phyloP scores from a whole-genome alignment of 148 eudicot genomes.

The Talinum fruticosum region DNA sequence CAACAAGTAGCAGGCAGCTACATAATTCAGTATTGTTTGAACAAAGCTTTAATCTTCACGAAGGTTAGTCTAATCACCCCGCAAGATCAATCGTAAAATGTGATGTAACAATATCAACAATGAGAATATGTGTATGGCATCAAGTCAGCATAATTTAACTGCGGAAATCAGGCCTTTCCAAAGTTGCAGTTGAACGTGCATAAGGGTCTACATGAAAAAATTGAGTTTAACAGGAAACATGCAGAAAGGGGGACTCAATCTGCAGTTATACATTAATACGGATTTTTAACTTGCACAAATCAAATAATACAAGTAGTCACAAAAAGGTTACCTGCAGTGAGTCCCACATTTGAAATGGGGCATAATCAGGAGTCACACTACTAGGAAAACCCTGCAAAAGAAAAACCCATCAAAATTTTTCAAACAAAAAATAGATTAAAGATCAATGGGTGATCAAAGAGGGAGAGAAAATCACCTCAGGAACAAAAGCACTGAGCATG shows the following conservation, averaged over 20 bases:
- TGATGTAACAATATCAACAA: neutral
- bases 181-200: neutral
- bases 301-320: neutral
- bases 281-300: no score
- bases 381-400: constrained; percentile 80
- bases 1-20: neutral
- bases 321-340: constrained; percentile 59
- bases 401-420: constrained; percentile 14
- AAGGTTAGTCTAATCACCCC: neutral
- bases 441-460: neutral
- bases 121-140: neutral
- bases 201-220: neutral
- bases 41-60: neutral
- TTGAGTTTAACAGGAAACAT: no score
- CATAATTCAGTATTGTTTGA: neutral
- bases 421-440: neutral
- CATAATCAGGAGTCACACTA: constrained; percentile 94
- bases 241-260: no score
- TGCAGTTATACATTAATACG: no score
- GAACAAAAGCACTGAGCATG: constrained; percentile 76
- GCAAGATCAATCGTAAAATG: neutral
- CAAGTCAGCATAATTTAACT: neutral
- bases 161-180: neutral
- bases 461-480: constrained; percentile 48
- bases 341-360: constrained; percentile 94